Base-by-base conservation (phyloP, 768 basidiomycete genomes). In the Collybia mongolica region DNA sequence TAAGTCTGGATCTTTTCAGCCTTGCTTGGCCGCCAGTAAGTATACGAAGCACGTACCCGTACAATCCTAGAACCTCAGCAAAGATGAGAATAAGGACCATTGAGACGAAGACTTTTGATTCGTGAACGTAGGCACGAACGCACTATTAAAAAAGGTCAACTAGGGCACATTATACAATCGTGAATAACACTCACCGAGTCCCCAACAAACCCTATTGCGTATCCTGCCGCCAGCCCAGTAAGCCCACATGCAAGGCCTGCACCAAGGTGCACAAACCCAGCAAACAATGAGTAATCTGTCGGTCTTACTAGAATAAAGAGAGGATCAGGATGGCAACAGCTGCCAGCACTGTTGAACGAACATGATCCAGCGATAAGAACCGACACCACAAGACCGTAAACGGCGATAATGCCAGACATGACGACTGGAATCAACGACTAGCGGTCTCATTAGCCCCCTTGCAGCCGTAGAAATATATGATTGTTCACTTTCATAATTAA, bases 391-490 rank as follows among this genome's bases (percentile, higher is more conserved):
- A 98, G 79, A 6, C 95, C 95, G 64, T 98, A 98, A 32, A 98
- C 95, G 24, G 95, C 94, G 57, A 97, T 95, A 68, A 97, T 97
- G 72, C 95, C 94, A 51, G 93, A 90, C 94, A 98, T 97, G 67
- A 98, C 93, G 29, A 97, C 94, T 3, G 95, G 95, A 55, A 98
- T 93, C 46, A 97, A 78, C 14, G 93, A 95, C 93, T 95, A 15
- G 15, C 11, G 7, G 37, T 48, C 4, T 23, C 18, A 19, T 24
- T 11, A 47, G 46, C 15, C 15, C 15, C 7, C 41, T 23, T 17
- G 26, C 20, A 38, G 37, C 22, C 36, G 22, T 7, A 22, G 42
- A 42, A 17, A 40, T 5, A 22, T 23, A 19, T 20, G 5, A 15
- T 23, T 18, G 61, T 77, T 58, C 59, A 87, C 95, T 82, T 93